A percentile compares a stretch with the other conserved stretches of the same genome.
These are phyloP conservation scores for Rhipidocladum racemiflorum DNA, from an alignment of 176 grass and related monocot genomes.

Conservation along the genomic window DNA sequence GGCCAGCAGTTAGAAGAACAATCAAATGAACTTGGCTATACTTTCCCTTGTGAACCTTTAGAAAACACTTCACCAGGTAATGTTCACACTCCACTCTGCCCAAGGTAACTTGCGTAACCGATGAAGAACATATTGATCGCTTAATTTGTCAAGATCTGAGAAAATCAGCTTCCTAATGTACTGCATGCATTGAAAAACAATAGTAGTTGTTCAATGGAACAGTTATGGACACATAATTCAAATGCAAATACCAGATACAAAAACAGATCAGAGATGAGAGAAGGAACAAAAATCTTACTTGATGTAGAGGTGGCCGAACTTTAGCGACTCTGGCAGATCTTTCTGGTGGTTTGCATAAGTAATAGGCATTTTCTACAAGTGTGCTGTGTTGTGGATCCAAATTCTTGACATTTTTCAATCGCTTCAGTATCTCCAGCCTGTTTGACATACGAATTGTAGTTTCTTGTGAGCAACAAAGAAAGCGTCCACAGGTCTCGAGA, in stretches of 20 bases:
- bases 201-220: conserved; percentile 38
- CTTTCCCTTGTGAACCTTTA: conserved; percentile 82
- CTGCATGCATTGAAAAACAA: conserved; percentile 36
- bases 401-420: conserved; percentile 94
- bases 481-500: conserved; percentile 89
- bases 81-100: conserved; percentile 61
- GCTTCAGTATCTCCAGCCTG: conserved; percentile 89
- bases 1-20: conserved; percentile 57
- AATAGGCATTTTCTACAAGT: conserved; percentile 36
- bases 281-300: too few relatives aligned
- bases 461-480: conserved; percentile 82
- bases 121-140: conserved; percentile 59
- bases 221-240: too few relatives aligned
- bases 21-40: conserved; percentile 70
- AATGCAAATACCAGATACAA: too few relatives aligned
- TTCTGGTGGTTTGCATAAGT: too few relatives aligned
- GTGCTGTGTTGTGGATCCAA: conserved; percentile 90
- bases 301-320: too few relatives aligned
- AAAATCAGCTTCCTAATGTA: conserved; percentile 76
- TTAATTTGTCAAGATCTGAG: conserved; percentile 75
- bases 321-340: too few relatives aligned
- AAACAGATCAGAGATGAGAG: too few relatives aligned
- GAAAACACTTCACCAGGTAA: conserved; percentile 71
- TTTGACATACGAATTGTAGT: conserved; percentile 83
- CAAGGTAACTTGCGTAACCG: conserved; percentile 74